Conservation (phyloP, 2,329 filamentous ascomycete genomes). For the Exophiala sp. region DNA sequence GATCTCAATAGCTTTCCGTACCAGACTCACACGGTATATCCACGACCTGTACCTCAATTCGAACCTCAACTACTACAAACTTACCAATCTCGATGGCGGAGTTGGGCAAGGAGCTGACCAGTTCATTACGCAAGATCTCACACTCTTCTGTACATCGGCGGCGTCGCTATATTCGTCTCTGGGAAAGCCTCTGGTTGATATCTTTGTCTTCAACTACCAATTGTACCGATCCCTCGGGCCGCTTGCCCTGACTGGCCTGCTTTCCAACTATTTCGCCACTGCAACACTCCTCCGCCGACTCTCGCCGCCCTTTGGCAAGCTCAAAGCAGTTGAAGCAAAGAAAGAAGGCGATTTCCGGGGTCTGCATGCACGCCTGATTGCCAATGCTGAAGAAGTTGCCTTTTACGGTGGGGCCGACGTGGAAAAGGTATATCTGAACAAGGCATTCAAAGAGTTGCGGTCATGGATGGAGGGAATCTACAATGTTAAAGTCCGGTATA, state of each 20-base stretch:
- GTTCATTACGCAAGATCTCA: constrained; percentile 95
- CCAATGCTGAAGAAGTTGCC: constrained; percentile 94
- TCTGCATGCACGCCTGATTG: constrained; percentile 83
- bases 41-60: constrained; percentile 95
- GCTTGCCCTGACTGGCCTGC: constrained; percentile 73
- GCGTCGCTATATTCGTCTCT: constrained; percentile 91
- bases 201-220: constrained; percentile 97
- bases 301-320: constrained; percentile 91
- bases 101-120: constrained; percentile 90
- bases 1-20: constrained; percentile 96
- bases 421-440: constrained; percentile 86
- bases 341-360: constrained; percentile 93
- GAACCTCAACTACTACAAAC: constrained; percentile 92
- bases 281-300: constrained; percentile 81
- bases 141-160: constrained; percentile 86
- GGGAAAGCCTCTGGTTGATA: constrained; percentile 95
- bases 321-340: constrained; percentile 91
- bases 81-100: constrained; percentile 86
- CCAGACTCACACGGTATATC: constrained; percentile 88
- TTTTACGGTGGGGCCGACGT: constrained; percentile 96
- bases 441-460: constrained; percentile 86
- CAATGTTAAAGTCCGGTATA: constrained; percentile 94
- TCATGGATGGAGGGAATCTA: constrained; percentile 99
- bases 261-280: constrained; percentile 91
- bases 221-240: constrained; percentile 87